Conservation (phyloP, 805 yeast genomes). For the Metschnikowia rubicola region DNA sequence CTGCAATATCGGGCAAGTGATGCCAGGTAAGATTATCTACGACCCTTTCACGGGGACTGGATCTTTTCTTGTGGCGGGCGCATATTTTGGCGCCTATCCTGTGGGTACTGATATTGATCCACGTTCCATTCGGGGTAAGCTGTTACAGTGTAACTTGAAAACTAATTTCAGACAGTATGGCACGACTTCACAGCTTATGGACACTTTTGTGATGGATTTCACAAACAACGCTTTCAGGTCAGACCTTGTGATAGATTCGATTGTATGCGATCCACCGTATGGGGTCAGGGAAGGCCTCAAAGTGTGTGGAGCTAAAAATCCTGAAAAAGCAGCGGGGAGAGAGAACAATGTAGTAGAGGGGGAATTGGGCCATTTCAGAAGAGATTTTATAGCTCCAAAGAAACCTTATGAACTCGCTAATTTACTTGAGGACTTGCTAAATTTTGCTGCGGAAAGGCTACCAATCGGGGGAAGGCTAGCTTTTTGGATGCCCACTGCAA, state of each 20-base stretch:
- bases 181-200: slow-evolving; percentile 56
- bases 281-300: slow-evolving; percentile 95
- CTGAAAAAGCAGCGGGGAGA: slow-evolving; percentile 67
- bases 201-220: slow-evolving; percentile 88
- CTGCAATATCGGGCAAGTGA: slow-evolving; percentile 80
- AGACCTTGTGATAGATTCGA: slow-evolving; percentile 65
- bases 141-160: slow-evolving; percentile 46
- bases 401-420: slow-evolving; percentile 81
- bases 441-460: slow-evolving; percentile 68
- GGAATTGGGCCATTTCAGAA: slow-evolving; percentile 66
- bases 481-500: slow-evolving; percentile 98
- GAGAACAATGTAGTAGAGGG: slow-evolving; percentile 77
- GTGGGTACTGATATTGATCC: slow-evolving; percentile 92
- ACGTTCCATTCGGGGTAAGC: slow-evolving; percentile 69
- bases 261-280: slow-evolving; percentile 96
- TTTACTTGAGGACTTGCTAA: slow-evolving; percentile 71
- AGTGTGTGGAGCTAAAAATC: slow-evolving; percentile 78
- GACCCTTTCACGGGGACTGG: slow-evolving; percentile 99
- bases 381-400: slow-evolving; percentile 88
- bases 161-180: slow-evolving; percentile 76
- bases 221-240: slow-evolving; percentile 80
- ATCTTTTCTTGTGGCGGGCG: slow-evolving; percentile 85
- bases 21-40: slow-evolving; percentile 62
- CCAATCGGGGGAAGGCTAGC: slow-evolving; percentile 77
- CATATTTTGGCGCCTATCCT: slow-evolving; percentile 74